Conservation (phyloP, 768 basidiomycete species). For the Wakefieldia striispora region DNA sequence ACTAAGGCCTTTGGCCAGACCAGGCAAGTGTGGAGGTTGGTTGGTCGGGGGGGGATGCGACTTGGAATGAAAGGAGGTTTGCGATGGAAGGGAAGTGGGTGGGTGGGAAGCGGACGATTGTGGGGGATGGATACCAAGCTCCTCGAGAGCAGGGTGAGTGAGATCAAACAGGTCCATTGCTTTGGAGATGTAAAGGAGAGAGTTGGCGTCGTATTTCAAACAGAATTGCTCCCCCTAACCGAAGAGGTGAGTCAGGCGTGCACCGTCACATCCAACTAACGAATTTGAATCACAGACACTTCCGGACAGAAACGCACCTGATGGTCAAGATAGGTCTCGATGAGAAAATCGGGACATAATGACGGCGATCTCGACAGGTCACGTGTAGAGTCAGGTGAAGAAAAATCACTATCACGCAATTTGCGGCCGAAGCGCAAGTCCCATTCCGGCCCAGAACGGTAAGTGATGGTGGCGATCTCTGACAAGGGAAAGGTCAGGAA, state of each 20-base stretch:
- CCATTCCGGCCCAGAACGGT: slow-evolving; percentile 99
- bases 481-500: not conserved
- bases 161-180: slow-evolving; percentile 99
- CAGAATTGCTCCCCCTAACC: slow-evolving; percentile 92
- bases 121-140: slow-evolving; percentile 53
- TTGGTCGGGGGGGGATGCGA: slow-evolving; percentile 71
- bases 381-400: not conserved
- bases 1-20: slow-evolving; percentile 73
- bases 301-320: slow-evolving; percentile 40
- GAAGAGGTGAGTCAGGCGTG: slow-evolving; percentile 4
- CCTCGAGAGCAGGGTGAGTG: slow-evolving; percentile 71
- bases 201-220: slow-evolving; percentile 98
- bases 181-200: slow-evolving; percentile 96
- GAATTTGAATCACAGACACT: not conserved
- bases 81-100: slow-evolving; percentile 14
- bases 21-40: slow-evolving; percentile 70
- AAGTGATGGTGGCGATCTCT: slow-evolving; percentile 99
- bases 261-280: not conserved
- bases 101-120: slow-evolving; percentile 18
- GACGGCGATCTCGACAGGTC: slow-evolving; percentile 50
- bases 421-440: slow-evolving; percentile 94
- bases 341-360: slow-evolving; percentile 95
- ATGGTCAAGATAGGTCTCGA: slow-evolving; percentile 98
- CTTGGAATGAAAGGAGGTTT: slow-evolving; percentile 54
- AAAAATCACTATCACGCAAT: slow-evolving; percentile 38